Conservation (phyloP, 2,329 filamentous ascomycete genomes). For the Colletotrichum musae region DNA sequence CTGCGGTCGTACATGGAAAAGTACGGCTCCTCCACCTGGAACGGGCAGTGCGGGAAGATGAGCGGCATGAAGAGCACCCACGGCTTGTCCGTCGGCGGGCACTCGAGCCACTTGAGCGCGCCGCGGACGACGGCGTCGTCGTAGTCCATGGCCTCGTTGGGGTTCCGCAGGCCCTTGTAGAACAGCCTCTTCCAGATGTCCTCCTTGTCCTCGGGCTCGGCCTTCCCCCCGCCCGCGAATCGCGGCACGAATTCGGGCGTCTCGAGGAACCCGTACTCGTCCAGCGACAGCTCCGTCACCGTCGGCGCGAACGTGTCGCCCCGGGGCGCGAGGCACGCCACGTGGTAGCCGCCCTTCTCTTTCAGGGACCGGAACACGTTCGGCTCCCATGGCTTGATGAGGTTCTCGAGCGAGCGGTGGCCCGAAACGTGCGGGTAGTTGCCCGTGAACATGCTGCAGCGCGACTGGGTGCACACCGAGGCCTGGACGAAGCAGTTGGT, state of each 20-base stretch:
- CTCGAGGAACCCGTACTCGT: constrained; percentile 61
- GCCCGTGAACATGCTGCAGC: constrained; percentile 63
- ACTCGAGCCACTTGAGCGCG: constrained; percentile 59
- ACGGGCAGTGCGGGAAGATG: constrained; percentile 62
- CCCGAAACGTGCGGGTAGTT: constrained; percentile 62
- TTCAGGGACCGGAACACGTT: constrained; percentile 61
- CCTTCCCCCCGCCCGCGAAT: constrained; percentile 43
- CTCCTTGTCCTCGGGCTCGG: constrained; percentile 37
- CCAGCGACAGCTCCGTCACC: constrained; percentile 59
- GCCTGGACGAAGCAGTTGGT: constrained; percentile 63
- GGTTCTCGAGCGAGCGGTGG: constrained; percentile 61
- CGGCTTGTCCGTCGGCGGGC: constrained; percentile 56
- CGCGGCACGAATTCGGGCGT: constrained; percentile 52
- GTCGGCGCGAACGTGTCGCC: constrained; percentile 59
- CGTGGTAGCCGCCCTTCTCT: constrained; percentile 59
- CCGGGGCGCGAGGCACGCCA: constrained; percentile 59
- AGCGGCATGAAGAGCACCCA: constrained; percentile 61
- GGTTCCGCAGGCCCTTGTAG: constrained; percentile 57
- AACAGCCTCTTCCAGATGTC: constrained; percentile 58
- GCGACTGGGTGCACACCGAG: constrained; percentile 61
- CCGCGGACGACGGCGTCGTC: constrained; percentile 59
- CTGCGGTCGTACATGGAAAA: constrained; percentile 61
- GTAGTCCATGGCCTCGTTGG: constrained; percentile 57
- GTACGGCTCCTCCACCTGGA: constrained; percentile 63
- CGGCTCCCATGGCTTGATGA: constrained; percentile 64